Conservation (phyloP, 1,284 basidiomycete genomes). For the Thelephora terrestris region DNA sequence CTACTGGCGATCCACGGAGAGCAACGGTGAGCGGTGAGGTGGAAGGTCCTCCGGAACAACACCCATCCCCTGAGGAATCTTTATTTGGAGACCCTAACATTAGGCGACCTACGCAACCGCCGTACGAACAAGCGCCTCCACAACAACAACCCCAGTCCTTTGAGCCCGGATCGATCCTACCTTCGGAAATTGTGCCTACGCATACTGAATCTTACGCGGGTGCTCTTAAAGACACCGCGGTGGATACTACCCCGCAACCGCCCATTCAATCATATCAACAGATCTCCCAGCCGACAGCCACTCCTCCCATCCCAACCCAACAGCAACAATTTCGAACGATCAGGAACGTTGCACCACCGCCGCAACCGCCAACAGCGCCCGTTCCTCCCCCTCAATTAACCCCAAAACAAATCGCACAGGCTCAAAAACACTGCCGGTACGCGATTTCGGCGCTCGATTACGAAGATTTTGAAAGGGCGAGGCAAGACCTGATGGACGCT, state of each 20-base stretch:
- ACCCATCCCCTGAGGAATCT: too few species aligned
- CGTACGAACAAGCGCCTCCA: background rate
- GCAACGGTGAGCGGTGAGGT: conserved; percentile 18
- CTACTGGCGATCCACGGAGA: background rate
- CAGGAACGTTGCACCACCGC: background rate
- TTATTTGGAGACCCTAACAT: too few species aligned
- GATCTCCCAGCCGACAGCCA: too few species aligned
- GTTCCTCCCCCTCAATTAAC: conserved; percentile 30
- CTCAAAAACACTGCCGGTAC: conserved; percentile 84
- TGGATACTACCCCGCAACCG: background rate
- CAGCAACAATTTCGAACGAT: background rate
- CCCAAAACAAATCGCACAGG: conserved; percentile 52
- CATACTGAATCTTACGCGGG: background rate
- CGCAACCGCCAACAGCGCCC: conserved; percentile 10
- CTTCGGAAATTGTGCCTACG: background rate
- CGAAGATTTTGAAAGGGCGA: conserved; percentile 79
- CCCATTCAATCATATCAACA: background rate
- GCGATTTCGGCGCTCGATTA: conserved; percentile 90
- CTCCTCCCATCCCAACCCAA: background rate
- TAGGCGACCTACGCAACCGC: too few species aligned
- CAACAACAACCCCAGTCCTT: background rate
- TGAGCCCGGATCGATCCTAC: background rate
- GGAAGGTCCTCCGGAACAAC: conserved; percentile 12
- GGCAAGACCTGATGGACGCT: conserved; percentile 69
- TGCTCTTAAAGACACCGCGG: background rate